Conservation (phyloP, 192 early-diverging fungal species). For the Coemansia aciculifera region DNA sequence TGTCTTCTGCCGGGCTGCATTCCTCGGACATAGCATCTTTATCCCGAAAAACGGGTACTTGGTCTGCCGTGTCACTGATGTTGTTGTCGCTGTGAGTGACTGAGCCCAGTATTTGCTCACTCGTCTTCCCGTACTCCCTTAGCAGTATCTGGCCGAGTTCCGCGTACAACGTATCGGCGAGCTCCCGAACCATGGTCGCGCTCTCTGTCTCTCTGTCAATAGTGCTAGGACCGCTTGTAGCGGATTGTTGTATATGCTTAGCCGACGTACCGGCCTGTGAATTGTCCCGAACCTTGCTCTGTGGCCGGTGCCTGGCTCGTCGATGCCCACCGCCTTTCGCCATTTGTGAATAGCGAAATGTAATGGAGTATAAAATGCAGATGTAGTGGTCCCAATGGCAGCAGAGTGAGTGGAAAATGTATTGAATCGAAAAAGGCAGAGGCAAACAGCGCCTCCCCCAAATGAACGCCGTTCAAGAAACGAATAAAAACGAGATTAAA, state of each 20-base stretch:
- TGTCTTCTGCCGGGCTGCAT: neutral
- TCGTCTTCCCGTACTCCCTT: slow-evolving; percentile 7
- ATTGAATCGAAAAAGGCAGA: neutral
- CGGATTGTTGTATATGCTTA: neutral
- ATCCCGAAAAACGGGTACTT: neutral
- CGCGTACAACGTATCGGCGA: neutral
- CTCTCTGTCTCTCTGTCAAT: neutral
- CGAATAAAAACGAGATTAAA: too few species aligned
- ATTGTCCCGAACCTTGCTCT: neutral
- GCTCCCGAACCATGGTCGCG: neutral
- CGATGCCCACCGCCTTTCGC: neutral
- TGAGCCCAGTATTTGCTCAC: neutral
- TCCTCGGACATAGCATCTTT: neutral
- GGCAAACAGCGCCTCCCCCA: neutral
- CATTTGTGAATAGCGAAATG: neutral
- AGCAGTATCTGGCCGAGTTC: slow-evolving; percentile 3
- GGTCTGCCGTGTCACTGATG: neutral
- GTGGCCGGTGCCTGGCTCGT: neutral
- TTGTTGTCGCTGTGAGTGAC: neutral
- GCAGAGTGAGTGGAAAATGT: neutral
- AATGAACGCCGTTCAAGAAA: too few species aligned
- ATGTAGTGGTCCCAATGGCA: neutral
- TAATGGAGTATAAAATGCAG: neutral
- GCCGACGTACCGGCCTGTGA: neutral
- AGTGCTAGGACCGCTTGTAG: neutral